Base-by-base conservation (phyloP, 73 alveolate species). In the Blepharisma japonicum region DNA sequence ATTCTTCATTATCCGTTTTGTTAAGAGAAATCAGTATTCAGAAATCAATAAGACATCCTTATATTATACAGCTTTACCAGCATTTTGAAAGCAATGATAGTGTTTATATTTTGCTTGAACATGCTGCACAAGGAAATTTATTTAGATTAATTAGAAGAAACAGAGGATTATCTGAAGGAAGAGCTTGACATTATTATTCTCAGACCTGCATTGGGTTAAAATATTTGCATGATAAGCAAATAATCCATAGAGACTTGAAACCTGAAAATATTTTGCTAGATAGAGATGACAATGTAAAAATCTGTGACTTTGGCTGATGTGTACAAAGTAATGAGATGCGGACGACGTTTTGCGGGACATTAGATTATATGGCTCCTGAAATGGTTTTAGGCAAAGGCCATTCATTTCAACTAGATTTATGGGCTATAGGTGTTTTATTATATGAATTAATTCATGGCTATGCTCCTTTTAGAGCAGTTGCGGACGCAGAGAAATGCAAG, bases 361-460 rank as follows among this genome's bases (percentile, higher is more conserved):
- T 92, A 55, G 99, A 95, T 79, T 95, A 95, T 77, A 87, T 93
- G 83, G 95, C 98, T 42, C 98, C 98, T 5, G 99, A 90, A 85
- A 87, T 92, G 32, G 55, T 91, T 25, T 78, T 87, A 50, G 94
- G 94, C 47, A 86, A 87, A 70, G 87, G 82, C 42, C 90, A 92
- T 78, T 89, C 88, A 76, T 87, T 79, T 51, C 85, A 80, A 54
- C 87, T 89, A 5, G 98, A 92, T 81, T 77, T 92, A 18, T 92
- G 98, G 96, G 82, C 90, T 6, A 72, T 90, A 8, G 97, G 97
- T 6, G 84, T 90, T n/a, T 77, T 90, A 56, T 77, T 90, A 54
- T 88, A 83, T 88, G 97, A 90, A 76, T 74, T 90, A 77, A 76
- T 88, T 21, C 95, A 91, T 56, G 98, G 98, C 14, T 71, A 83